Conservation (phyloP, 371 early-diverging fungal genomes). For the Mucor racemosus region DNA sequence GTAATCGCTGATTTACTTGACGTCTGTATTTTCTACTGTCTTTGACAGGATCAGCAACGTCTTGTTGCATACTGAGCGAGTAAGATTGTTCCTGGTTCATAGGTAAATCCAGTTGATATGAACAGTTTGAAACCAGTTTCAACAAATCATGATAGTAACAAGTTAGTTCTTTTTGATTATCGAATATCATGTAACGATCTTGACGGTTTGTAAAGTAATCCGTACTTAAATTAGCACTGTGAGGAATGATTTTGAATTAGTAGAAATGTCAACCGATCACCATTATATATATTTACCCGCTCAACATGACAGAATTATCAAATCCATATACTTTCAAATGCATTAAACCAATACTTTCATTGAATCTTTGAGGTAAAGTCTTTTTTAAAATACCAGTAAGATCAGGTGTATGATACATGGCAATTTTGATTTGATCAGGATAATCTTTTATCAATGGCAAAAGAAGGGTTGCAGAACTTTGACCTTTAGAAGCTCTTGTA, state of each 20-base stretch:
- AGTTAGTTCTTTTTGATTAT: conserved; percentile 56
- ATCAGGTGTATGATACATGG: conserved; percentile 88
- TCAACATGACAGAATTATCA: conserved; percentile 87
- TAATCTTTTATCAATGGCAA: conserved; percentile 71
- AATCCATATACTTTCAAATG: conserved; percentile 93
- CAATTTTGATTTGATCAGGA: conserved; percentile 68
- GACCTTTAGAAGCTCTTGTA: conserved; percentile 68
- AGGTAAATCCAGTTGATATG: conserved; percentile 59
- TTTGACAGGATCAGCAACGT: conserved; percentile 67
- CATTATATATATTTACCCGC: conserved; percentile 66
- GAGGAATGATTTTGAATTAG: not conserved
- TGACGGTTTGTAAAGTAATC: conserved; percentile 96
- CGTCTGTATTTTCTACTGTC: conserved; percentile 64
- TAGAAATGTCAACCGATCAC: not conserved
- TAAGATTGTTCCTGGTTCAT: conserved; percentile 11
- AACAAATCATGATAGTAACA: conserved; percentile 77
- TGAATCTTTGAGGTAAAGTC: conserved; percentile 83
- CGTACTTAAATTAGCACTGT: conserved; percentile 91
- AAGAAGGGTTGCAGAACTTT: conserved; percentile 73
- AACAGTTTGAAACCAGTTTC: conserved; percentile 63
- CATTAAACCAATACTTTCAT: conserved; percentile 92
- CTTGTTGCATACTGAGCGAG: conserved; percentile 30
- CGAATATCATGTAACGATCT: conserved; percentile 88
- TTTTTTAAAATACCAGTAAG: conserved; percentile 72
- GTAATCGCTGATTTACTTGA: conserved; percentile 55